Evolutionary conservation across 2,329 filamentous ascomycete species (phyloP).

Genomic region (Hymenoscyphus salicellus): DNA sequence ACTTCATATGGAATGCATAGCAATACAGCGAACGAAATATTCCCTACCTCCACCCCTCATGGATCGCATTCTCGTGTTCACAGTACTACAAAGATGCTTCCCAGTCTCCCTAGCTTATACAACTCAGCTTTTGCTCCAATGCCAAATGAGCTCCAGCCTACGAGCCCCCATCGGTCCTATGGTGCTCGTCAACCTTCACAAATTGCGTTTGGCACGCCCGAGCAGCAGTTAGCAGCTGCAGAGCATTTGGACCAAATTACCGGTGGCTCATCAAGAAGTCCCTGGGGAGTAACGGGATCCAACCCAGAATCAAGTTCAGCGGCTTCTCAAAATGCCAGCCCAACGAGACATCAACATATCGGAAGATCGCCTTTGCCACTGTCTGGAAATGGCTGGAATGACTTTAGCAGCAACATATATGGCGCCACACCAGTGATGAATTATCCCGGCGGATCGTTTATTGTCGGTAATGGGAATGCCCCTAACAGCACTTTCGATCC

Average conservation of each 20-base stretch:
- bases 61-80: constrained; percentile 37
- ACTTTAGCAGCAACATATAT: constrained; percentile 49
- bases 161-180: constrained; percentile 38
- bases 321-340: neutral
- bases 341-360: constrained; percentile 23
- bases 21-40: constrained; percentile 49
- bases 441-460: constrained; percentile 8
- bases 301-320: neutral
- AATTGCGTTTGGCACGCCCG: constrained; percentile 28
- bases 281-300: constrained; percentile 19
- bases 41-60: constrained; percentile 41
- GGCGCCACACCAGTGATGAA: constrained; percentile 44
- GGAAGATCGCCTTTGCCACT: constrained; percentile 23
- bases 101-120: constrained; percentile 43
- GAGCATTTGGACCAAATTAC: constrained; percentile 29
- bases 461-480: constrained; percentile 10
- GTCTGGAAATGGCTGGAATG: constrained; percentile 42
- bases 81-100: constrained; percentile 32
- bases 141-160: constrained; percentile 39
- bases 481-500: constrained; percentile 29
- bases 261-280: constrained; percentile 12
- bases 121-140: constrained; percentile 44
- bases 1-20: constrained; percentile 56
- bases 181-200: constrained; percentile 35
- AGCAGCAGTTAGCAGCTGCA: constrained; percentile 27